Evolutionary conservation across 495 filamentous ascomycete species (phyloP).

Genomic region (Penicillium ochrochloron): DNA sequence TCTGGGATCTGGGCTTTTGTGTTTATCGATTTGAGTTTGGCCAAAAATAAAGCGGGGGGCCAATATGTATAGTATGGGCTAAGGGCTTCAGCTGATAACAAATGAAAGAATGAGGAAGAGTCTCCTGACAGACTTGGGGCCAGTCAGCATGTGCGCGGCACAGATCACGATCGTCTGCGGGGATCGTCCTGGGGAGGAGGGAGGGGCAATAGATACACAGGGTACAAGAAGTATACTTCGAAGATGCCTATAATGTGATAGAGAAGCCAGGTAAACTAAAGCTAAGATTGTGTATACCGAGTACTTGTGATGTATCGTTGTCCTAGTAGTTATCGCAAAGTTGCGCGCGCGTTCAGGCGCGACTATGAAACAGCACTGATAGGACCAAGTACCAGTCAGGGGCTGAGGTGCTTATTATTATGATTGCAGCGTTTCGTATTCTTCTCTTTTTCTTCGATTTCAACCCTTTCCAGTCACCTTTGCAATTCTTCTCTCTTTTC

Average conservation of each 20-base stretch:
- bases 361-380: constrained; percentile 23
- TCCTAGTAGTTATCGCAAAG: constrained; percentile 5
- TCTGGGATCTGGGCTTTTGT: background rate
- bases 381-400: constrained; percentile 2
- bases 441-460: background rate
- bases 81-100: constrained; percentile 27
- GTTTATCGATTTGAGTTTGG: constrained; percentile 15
- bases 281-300: background rate
- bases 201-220: background rate
- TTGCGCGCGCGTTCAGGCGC: constrained; percentile 25
- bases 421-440: background rate
- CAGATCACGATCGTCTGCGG: constrained; percentile 23
- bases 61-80: background rate
- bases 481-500: constrained; percentile 1
- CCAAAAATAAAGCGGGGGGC: constrained; percentile 26
- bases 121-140: constrained; percentile 33
- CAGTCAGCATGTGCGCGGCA: constrained; percentile 17
- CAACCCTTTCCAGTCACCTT: background rate
- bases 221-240: background rate
- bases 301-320: background rate
- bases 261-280: background rate
- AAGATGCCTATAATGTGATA: background rate
- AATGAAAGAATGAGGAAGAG: constrained; percentile 27
- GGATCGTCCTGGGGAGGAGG: constrained; percentile 6
- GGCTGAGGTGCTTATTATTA: constrained; percentile 2